Percentiles rank a stretch among this genome's conserved stretches.
Conservation (phyloP, 2,329 filamentous ascomycete species). For the Ophiostoma triangulosporum region DNA sequence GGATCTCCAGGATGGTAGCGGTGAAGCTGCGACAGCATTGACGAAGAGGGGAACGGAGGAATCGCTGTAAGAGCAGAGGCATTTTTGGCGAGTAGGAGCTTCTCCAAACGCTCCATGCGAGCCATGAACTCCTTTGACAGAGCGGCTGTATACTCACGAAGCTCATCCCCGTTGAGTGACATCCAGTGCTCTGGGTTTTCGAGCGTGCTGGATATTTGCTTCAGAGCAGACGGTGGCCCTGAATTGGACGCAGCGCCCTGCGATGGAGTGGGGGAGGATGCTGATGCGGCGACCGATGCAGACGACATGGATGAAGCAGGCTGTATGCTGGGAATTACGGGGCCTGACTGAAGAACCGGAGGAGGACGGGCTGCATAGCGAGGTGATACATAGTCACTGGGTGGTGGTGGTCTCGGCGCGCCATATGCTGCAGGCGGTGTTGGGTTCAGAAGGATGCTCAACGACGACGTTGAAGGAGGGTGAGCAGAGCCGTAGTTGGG, state of each 20-base stretch:
- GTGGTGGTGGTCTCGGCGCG: neutral
- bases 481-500: neutral
- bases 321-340: neutral
- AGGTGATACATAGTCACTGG: neutral
- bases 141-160: slow-evolving; percentile 11
- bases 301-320: neutral
- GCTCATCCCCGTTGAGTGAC: slow-evolving; percentile 18
- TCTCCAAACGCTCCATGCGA: slow-evolving; percentile 42
- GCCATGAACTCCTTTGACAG: slow-evolving; percentile 34
- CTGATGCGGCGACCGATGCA: neutral
- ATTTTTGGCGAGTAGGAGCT: slow-evolving; percentile 30
- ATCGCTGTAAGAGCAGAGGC: slow-evolving; percentile 8
- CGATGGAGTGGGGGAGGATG: neutral
- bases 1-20: slow-evolving; percentile 8
- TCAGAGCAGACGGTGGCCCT: neutral
- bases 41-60: slow-evolving; percentile 11
- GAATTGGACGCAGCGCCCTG: neutral
- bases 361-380: neutral
- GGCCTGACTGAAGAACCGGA: neutral
- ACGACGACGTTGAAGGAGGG: slow-evolving; percentile 9
- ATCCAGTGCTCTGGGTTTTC: slow-evolving; percentile 7
- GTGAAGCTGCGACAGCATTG: slow-evolving; percentile 16
- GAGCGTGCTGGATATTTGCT: slow-evolving; percentile 5
- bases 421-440: slow-evolving; percentile 4
- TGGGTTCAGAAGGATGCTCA: slow-evolving; percentile 13